These are phyloP conservation scores for Globisporangium echinulatum DNA, from an alignment of 352 stramenopile species.

Conservation along the genomic window DNA sequence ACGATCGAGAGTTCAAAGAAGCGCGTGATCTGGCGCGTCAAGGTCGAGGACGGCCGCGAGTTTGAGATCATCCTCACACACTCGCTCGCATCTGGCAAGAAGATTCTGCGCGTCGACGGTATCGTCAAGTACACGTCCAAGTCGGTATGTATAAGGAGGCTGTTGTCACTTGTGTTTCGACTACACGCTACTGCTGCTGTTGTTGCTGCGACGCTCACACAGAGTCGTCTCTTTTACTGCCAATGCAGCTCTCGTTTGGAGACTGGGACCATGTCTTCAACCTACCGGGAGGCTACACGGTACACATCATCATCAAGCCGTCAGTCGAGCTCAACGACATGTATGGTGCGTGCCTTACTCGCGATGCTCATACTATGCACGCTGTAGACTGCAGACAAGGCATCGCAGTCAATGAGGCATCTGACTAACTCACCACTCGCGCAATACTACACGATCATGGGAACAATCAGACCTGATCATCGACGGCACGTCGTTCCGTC, in stretches of 20 bases:
- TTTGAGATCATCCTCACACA: constrained; percentile 83
- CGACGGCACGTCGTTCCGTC: constrained; percentile 72
- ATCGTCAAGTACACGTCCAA: constrained; percentile 77
- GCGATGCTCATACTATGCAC: background rate
- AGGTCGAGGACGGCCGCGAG: constrained; percentile 72
- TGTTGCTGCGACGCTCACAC: too few species aligned
- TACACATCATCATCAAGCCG: constrained; percentile 84
- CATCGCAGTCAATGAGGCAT: too few species aligned
- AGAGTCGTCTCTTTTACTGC: too few species aligned
- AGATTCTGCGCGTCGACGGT: constrained; percentile 68
- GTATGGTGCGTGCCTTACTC: constrained; percentile 47
- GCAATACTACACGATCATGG: background rate
- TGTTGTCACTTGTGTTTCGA: too few species aligned
- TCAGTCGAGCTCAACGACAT: constrained; percentile 83
- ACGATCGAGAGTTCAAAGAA: constrained; percentile 85
- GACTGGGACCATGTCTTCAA: constrained; percentile 87
- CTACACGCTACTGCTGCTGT: too few species aligned
- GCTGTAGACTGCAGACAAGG: background rate
- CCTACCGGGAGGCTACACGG: constrained; percentile 62
- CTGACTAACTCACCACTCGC: too few species aligned
- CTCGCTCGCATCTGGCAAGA: constrained; percentile 75
- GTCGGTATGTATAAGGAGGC: constrained; percentile 26
- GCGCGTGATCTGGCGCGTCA: constrained; percentile 74
- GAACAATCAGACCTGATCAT: constrained; percentile 61
- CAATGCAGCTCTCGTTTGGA: constrained; percentile 53